Conservation (phyloP, 805 yeast genomes). For the Starmerella powellii region DNA sequence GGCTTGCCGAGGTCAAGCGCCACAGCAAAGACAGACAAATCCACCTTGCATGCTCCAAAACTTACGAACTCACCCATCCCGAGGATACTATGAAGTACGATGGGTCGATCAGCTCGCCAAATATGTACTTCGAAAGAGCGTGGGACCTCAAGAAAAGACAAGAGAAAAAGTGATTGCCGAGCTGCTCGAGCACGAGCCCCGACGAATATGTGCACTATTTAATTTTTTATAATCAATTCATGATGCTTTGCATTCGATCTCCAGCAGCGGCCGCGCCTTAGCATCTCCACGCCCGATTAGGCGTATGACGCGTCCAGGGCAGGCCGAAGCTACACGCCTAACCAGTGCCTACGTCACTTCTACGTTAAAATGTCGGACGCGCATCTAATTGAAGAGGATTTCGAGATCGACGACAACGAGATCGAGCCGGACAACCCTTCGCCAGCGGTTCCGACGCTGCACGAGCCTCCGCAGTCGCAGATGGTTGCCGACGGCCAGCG, state of each 20-base stretch:
- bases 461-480: slow-evolving; percentile 13
- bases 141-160: slow-evolving; percentile 12
- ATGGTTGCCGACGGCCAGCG: slow-evolving; percentile 25
- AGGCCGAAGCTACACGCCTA: no score
- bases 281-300: no score
- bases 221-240: no score
- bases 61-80: slow-evolving; percentile 56
- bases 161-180: background rate
- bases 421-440: slow-evolving; percentile 22
- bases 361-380: background rate
- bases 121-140: slow-evolving; percentile 47
- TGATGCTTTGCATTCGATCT: no score
- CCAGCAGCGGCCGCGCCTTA: no score
- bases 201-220: no score
- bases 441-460: slow-evolving; percentile 2
- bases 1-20: slow-evolving; percentile 51
- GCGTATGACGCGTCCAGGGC: no score
- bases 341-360: no score
- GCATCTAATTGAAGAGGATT: slow-evolving; percentile 13
- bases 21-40: slow-evolving; percentile 58
- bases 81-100: slow-evolving; percentile 33
- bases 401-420: slow-evolving; percentile 21
- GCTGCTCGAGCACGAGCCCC: background rate
- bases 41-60: slow-evolving; percentile 81
- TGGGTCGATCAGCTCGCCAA: slow-evolving; percentile 70